Conservation (phyloP, 2,329 filamentous ascomycete species). For the Dryadomyces quercivorus region DNA sequence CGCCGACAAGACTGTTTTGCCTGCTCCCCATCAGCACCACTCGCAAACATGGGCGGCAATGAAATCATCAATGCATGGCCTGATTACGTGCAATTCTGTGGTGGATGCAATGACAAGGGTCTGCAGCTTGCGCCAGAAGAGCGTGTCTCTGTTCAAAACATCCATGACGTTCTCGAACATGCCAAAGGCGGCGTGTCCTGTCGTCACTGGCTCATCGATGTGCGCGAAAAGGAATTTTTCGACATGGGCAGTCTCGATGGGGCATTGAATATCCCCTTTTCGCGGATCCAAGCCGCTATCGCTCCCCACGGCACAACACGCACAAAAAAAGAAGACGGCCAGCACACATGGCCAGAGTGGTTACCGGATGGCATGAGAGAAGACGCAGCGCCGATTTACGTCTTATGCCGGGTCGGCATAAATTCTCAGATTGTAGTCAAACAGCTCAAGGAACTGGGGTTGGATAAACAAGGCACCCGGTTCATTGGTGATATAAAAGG, state of each 20-base stretch:
- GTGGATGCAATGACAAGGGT: slow-evolving; percentile 26
- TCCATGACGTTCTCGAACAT: slow-evolving; percentile 20
- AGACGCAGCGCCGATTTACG: slow-evolving; percentile 45
- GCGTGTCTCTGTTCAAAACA: slow-evolving; percentile 54
- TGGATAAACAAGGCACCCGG: slow-evolving; percentile 37
- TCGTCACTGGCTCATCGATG: slow-evolving; percentile 59
- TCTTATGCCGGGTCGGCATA: slow-evolving; percentile 65
- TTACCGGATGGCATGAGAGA: slow-evolving; percentile 24
- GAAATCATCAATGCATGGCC: slow-evolving; percentile 34
- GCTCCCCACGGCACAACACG: not conserved
- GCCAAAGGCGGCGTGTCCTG: not conserved
- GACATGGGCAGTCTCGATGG: slow-evolving; percentile 65
- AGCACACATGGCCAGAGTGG: slow-evolving; percentile 17
- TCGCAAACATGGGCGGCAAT: slow-evolving; percentile 21
- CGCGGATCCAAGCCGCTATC: slow-evolving; percentile 20
- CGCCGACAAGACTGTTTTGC: slow-evolving; percentile 61
- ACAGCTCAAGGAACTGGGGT: slow-evolving; percentile 50
- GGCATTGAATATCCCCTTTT: slow-evolving; percentile 65
- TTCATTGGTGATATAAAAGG: slow-evolving; percentile 61
- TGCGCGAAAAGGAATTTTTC: slow-evolving; percentile 75
- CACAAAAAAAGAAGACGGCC: not conserved
- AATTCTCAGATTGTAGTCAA: slow-evolving; percentile 62
- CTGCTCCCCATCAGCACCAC: slow-evolving; percentile 51
- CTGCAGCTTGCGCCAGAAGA: slow-evolving; percentile 46
- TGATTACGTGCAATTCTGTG: slow-evolving; percentile 83